Conservation (phyloP, 192 early-diverging fungal genomes). For the Rhizoclosmatium sp. region DNA sequence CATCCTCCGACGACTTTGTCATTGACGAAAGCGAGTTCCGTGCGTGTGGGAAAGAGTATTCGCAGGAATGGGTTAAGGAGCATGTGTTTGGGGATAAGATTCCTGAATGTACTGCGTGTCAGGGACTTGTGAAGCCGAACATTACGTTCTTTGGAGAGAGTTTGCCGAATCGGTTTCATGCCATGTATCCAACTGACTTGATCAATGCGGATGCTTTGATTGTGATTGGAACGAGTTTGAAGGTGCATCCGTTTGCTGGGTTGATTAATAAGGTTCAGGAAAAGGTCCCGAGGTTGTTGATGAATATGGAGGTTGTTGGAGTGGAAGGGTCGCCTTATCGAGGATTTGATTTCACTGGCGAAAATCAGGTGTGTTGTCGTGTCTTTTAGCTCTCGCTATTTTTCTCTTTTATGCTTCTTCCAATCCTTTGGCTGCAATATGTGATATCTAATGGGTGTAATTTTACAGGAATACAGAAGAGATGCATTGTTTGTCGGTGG, state of each 20-base stretch:
- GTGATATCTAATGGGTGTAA: neutral
- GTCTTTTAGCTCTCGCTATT: neutral
- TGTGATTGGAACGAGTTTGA: constrained; percentile 92
- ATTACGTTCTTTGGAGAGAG: constrained; percentile 97
- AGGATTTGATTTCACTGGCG: constrained; percentile 40
- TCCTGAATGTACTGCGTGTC: constrained; percentile 75
- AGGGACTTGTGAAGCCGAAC: constrained; percentile 85
- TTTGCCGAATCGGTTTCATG: constrained; percentile 77
- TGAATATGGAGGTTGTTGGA: constrained; percentile 88
- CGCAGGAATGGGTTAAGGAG: constrained; percentile 36
- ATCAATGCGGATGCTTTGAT: constrained; percentile 82
- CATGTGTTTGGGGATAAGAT: constrained; percentile 58
- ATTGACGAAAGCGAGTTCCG: constrained; percentile 10
- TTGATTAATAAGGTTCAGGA: constrained; percentile 72
- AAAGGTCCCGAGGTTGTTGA: constrained; percentile 83
- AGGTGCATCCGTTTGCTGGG: constrained; percentile 89
- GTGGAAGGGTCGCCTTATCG: neutral
- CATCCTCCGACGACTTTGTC: constrained; percentile 2
- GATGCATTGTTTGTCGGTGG: constrained; percentile 82
- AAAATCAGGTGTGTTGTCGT: constrained; percentile 10
- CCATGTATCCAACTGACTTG: constrained; percentile 22
- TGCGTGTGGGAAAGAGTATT: constrained; percentile 36
- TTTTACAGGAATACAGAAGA: constrained; percentile 62
- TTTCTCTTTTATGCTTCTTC: no score
- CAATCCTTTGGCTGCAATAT: neutral